Evolutionary conservation across 2,329 filamentous ascomycete genomes (phyloP), one percentile per base, ranked within the genome.

Genomic region (Trichoderma simmonsii): DNA sequence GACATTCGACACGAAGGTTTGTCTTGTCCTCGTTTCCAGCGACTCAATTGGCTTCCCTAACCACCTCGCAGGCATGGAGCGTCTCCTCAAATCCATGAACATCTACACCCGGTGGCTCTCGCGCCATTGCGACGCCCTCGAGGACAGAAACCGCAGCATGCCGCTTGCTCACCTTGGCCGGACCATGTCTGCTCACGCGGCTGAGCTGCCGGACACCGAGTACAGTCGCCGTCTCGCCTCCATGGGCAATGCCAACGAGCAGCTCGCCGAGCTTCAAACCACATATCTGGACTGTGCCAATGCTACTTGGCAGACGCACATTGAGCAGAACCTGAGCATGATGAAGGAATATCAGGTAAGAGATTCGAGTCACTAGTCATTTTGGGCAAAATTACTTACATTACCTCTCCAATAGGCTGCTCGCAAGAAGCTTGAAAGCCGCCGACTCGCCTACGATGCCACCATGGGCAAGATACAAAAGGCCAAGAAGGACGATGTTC

Each of bases 261-360:
- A 93, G 67, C 88, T 98, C 75, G 93, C 93, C 12, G 90, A 93
- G 62, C 88, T 94, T 71, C 95, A 98, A 82, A 95, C 97, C 80
- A 89, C 86, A 28, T 97, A 95, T 78, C 89, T 94, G 60, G 86
- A 89, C 39, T 89, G 93, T 77, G 92, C 94, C 74, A 97, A 92
- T 18, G 88, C 89, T 39, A 92, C 89, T 80, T 98, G 95, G 95
- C 86, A 97, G 72, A 94, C 98, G 80, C 94, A 93, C n/a, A 85
- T 97, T 26, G 95, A 98, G 81, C 87, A 94, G 75, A 97, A 92
- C 30, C 83, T 97, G 67, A 91, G 93, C 43, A 96, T 97, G 87
- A 95, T 98, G 93, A 98, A 97, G 81, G 96, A 98, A 79, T 98
- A 97, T 78, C 94, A 98, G 87, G 93, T 95, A 86, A 70, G 87